Base-by-base conservation (phyloP, 169 alveolate species). In the Plasmodium sp. region DNA sequence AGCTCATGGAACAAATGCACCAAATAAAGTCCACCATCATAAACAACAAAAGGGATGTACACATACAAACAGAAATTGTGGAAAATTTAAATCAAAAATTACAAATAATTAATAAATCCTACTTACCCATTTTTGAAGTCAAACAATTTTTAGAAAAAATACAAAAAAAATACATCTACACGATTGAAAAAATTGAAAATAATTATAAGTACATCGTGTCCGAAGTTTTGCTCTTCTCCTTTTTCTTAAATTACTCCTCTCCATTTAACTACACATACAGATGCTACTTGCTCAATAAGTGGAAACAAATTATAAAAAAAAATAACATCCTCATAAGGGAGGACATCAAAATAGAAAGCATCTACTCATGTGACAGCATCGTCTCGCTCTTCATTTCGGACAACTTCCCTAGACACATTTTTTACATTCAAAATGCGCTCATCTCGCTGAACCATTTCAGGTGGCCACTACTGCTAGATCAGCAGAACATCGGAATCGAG, bases 361-460 rank as follows among this genome's bases (percentile, higher is more conserved):
- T 90, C 27, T 90, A 90, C 73, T 80, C 94, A 58, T 80, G 91
- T 62, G 94, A 90, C 72, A 80, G 80, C 3, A 90, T 90, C 45
- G 83, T 90, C 2, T 81, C 94, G 10, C 72, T 90, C 71, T 90
- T 90, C 54, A 41, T 90, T 39, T 90, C 94, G 71, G 90, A 90
- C 39, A 90, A 90, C 51, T 90, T 90, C 5, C 94, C 94, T 5
- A 80, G 94, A 67, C 94, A 90, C 36, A 90, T 90, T 22, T 90
- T 90, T 56, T 90, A 90, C 45, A 81, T 90, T 36, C 94, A 90
- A 80, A 90, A 90, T 90, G 94, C 94, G 34, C 54, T 90, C 27
- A 90, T 90, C 81, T 58, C 94, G 12, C 72, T 90, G 2, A 90
- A 90, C 56, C 94, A 90, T 90, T 90, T 90, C 36, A 90, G 94